Conservation (phyloP, 176 grass and related monocot species). For the Urochloa ruziziensis region DNA sequence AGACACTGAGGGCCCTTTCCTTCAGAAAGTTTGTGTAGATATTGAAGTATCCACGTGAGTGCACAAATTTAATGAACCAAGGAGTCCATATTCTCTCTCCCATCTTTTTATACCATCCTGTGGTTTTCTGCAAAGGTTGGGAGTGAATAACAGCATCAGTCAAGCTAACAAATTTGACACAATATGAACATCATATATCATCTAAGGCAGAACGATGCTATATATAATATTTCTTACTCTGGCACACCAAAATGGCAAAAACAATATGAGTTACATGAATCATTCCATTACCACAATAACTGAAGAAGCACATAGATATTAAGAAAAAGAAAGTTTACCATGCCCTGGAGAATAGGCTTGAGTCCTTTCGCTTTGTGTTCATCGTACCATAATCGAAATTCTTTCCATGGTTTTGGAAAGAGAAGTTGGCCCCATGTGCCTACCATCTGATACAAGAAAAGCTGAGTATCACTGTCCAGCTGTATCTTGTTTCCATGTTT, state of each 20-base stretch:
- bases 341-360: constrained; percentile 94
- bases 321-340: constrained; percentile 60
- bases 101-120: constrained; percentile 96
- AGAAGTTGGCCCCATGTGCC: constrained; percentile 99
- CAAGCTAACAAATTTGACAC: constrained; percentile 26
- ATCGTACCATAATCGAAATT: constrained; percentile 94
- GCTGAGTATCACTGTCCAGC: constrained; percentile 57
- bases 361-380: constrained; percentile 77
- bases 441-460: constrained; percentile 99
- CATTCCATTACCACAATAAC: not conserved
- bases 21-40: constrained; percentile 88
- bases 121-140: constrained; percentile 72
- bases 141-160: not conserved
- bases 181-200: constrained; percentile 10
- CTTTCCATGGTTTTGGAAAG: constrained; percentile 99
- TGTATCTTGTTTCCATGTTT: constrained; percentile 94
- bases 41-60: constrained; percentile 88
- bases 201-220: constrained; percentile 4
- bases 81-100: constrained; percentile 99
- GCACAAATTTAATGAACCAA: constrained; percentile 97
- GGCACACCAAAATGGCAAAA: not conserved
- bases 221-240: not conserved
- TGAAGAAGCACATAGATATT: constrained; percentile 9
- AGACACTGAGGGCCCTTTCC: constrained; percentile 83
- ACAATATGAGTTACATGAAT: constrained; percentile 12